phyloP scores from a whole-genome alignment of 2,329 filamentous ascomycete species.

The Rhinocladiella mackenziei region DNA sequence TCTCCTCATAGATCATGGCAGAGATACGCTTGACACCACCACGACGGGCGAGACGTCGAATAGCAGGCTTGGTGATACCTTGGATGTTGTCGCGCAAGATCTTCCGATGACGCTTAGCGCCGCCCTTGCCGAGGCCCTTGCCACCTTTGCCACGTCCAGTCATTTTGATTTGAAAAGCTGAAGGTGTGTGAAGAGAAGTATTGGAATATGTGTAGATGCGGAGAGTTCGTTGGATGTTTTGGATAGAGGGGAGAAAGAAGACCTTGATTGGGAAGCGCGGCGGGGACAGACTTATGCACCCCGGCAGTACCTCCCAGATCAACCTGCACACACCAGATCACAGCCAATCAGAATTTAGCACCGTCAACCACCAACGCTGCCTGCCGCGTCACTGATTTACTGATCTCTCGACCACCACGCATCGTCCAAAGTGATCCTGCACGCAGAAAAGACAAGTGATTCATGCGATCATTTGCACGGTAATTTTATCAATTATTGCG shows the following conservation, averaged over 20 bases:
- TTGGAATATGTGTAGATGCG: slow-evolving; percentile 3
- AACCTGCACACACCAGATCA: slow-evolving; percentile 24
- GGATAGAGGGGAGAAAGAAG: slow-evolving; percentile 14
- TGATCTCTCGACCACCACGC: slow-evolving; percentile 21
- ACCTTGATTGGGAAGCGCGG: slow-evolving; percentile 21
- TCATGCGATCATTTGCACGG: slow-evolving; percentile 13
- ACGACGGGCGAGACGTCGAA: slow-evolving; percentile 97
- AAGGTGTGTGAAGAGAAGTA: slow-evolving; percentile 15
- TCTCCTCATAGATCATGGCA: slow-evolving; percentile 83
- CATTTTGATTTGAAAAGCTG: slow-evolving; percentile 44
- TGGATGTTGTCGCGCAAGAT: slow-evolving; percentile 99
- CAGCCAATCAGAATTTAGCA: slow-evolving; percentile 30
- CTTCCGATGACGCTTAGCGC: slow-evolving; percentile 98
- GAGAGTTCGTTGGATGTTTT: slow-evolving; percentile 7
- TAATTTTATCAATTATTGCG: slow-evolving; percentile 16
- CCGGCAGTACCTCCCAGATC: slow-evolving; percentile 23
- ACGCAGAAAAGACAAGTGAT: slow-evolving; percentile 1
- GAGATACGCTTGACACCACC: slow-evolving; percentile 99
- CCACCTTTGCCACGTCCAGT: slow-evolving; percentile 80
- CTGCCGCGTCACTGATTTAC: slow-evolving; percentile 4
- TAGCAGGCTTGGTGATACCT: slow-evolving; percentile 97
- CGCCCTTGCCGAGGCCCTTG: slow-evolving; percentile 96
- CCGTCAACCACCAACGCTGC: slow-evolving; percentile 23
- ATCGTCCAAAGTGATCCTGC: slow-evolving; percentile 16
- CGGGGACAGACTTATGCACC: slow-evolving; percentile 24